Evolutionary conservation across 2,329 filamentous ascomycete genomes (phyloP).

Genomic region (Hirsutella rhossiliensis): DNA sequence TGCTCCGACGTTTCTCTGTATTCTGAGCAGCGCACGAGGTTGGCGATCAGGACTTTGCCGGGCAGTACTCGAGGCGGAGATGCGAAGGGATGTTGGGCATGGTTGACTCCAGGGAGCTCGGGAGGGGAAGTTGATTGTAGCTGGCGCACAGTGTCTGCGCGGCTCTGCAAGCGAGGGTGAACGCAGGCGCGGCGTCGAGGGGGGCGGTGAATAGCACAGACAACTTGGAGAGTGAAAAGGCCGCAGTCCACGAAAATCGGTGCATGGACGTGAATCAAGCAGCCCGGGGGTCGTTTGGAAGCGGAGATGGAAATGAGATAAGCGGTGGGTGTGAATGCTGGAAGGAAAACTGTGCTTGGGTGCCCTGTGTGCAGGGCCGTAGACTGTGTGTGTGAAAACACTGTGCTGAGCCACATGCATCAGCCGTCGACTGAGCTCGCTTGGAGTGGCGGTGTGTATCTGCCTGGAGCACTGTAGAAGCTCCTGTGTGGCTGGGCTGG

Average conservation of each 20-base stretch:
- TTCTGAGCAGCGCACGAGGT: background rate
- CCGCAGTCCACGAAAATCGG: background rate
- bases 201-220: background rate
- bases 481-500: too few species aligned
- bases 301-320: background rate
- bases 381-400: too few species aligned
- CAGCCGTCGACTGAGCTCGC: too few species aligned
- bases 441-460: too few species aligned
- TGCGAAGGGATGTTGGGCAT: constrained; percentile 21
- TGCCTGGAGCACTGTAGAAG: too few species aligned
- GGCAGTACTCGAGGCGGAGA: constrained; percentile 15
- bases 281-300: background rate
- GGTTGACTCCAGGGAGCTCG: constrained; percentile 6
- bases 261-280: background rate
- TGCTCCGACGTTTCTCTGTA: constrained; percentile 9
- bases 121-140: background rate
- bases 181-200: background rate
- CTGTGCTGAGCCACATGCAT: too few species aligned
- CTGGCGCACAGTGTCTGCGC: background rate
- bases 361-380: too few species aligned
- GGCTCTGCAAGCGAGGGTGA: background rate
- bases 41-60: constrained; percentile 18
- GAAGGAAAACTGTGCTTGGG: too few species aligned
- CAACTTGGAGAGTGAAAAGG: background rate
- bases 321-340: too few species aligned